These are phyloP conservation scores for Phoenix dactylifera DNA, from an alignment of 176 grass and related monocot species.

Conservation along the genomic window DNA sequence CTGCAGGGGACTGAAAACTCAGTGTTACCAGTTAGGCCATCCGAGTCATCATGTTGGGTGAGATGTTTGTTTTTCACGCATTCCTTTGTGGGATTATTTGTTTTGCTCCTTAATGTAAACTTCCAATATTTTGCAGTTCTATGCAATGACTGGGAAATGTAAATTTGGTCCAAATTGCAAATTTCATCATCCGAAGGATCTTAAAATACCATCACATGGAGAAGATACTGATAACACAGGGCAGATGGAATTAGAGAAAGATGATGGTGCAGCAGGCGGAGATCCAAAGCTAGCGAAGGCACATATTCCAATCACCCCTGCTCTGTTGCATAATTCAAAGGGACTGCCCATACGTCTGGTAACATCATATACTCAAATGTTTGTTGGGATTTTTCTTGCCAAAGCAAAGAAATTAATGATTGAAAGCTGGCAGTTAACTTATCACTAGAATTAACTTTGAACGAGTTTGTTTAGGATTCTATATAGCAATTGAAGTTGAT, in stretches of 20 bases:
- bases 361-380: slow-evolving; percentile 8
- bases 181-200: slow-evolving; percentile 74
- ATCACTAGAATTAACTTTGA: no score
- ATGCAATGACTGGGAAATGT: slow-evolving; percentile 70
- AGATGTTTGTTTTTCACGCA: slow-evolving; percentile 14
- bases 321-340: slow-evolving; percentile 60
- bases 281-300: slow-evolving; percentile 32
- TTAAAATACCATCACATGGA: slow-evolving; percentile 20
- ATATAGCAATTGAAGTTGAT: no score
- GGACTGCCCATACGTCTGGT: slow-evolving; percentile 76
- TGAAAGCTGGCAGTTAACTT: no score
- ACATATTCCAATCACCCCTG: slow-evolving; percentile 22
- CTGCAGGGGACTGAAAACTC: slow-evolving; percentile 29
- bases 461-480: no score
- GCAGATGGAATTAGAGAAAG: slow-evolving; percentile 25
- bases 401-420: no score
- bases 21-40: slow-evolving; percentile 50
- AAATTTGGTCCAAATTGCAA: slow-evolving; percentile 69
- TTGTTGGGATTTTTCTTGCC: no score
- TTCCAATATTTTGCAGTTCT: slow-evolving; percentile 32
- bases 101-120: slow-evolving; percentile 11
- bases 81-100: slow-evolving; percentile 9
- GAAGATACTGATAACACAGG: slow-evolving; percentile 30
- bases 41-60: slow-evolving; percentile 56
- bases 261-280: slow-evolving; percentile 15